Conservation (phyloP, 2,329 filamentous ascomycete genomes). For the Waltergamsia citrina region DNA sequence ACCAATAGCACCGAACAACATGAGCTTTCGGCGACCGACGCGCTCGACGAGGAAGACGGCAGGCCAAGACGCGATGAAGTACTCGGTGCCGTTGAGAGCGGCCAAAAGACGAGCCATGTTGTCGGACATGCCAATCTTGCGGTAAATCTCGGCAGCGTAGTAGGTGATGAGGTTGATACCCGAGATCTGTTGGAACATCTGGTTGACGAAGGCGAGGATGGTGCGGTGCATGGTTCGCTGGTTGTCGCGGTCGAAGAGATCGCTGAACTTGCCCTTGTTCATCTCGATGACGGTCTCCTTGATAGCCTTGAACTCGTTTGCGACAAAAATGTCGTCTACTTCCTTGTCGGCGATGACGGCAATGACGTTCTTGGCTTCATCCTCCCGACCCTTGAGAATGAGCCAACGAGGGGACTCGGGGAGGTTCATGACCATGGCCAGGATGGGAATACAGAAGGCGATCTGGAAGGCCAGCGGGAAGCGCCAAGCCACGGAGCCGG, state of each 20-base stretch:
- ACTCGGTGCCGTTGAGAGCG: constrained; percentile 32
- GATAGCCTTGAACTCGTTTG: constrained; percentile 49
- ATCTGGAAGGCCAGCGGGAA: constrained; percentile 50
- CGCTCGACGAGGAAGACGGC: constrained; percentile 54
- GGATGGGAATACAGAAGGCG: constrained; percentile 48
- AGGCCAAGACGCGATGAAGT: constrained; percentile 55
- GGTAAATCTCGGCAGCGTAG: constrained; percentile 51
- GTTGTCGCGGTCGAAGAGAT: constrained; percentile 47
- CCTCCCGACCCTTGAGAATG: constrained; percentile 33
- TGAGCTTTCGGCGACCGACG: constrained; percentile 58
- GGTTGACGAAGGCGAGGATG: constrained; percentile 50
- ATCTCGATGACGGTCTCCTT: constrained; percentile 60
- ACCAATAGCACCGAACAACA: constrained; percentile 58
- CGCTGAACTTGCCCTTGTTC: constrained; percentile 48
- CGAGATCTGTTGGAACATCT: constrained; percentile 57
- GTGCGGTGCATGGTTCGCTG: constrained; percentile 51
- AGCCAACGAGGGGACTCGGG: constrained; percentile 45
- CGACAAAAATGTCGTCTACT: constrained; percentile 45
- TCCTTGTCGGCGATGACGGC: constrained; percentile 45
- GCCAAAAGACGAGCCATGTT: constrained; percentile 49
- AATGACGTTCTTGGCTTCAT: constrained; percentile 37
- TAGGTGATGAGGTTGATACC: constrained; percentile 55
- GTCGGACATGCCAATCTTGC: constrained; percentile 40
- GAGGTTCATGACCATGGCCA: constrained; percentile 39
- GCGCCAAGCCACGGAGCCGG: constrained; percentile 35